Conservation (phyloP, 495 filamentous ascomycete species). For the Recurvomyces mirabilis region DNA sequence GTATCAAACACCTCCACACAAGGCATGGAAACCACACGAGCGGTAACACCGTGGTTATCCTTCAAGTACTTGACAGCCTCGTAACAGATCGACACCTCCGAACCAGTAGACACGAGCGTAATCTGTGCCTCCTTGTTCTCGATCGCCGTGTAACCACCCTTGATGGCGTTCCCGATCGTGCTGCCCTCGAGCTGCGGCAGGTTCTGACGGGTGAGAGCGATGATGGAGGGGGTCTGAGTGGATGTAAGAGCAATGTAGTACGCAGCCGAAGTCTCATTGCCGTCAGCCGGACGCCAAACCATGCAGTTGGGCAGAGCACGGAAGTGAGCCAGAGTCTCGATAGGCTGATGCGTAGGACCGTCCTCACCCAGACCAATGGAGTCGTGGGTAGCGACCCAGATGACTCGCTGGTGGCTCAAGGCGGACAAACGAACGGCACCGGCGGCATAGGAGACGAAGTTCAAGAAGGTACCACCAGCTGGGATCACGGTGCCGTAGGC, state of each 20-base stretch:
- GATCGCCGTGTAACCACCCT: conserved; percentile 86
- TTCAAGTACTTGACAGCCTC: conserved; percentile 84
- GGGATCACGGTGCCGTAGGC: conserved; percentile 94
- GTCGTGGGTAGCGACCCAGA: conserved; percentile 98
- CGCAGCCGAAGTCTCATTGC: conserved; percentile 95
- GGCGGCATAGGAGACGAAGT: conserved; percentile 98
- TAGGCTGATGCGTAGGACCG: conserved; percentile 96
- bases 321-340: conserved; percentile 99
- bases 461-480: conserved; percentile 92
- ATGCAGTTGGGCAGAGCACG: conserved; percentile 98
- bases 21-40: conserved; percentile 90
- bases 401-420: conserved; percentile 78
- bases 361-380: conserved; percentile 99
- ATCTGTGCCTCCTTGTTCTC: conserved; percentile 75
- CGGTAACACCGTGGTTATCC: conserved; percentile 75
- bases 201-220: conserved; percentile 96
- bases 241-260: conserved; percentile 93
- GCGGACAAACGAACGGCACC: conserved; percentile 90
- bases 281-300: conserved; percentile 98
- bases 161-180: conserved; percentile 71
- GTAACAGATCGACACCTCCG: conserved; percentile 86
- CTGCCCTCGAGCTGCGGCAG: conserved; percentile 94
- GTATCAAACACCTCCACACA: conserved; percentile 97
- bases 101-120: conserved; percentile 89
- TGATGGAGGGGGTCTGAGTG: conserved; percentile 80